Percentiles rank a stretch among this genome's conserved stretches.
Evolutionary conservation across 2,329 filamentous ascomycete species (phyloP).

Genomic region (Tolypocladium ovalisporum): DNA sequence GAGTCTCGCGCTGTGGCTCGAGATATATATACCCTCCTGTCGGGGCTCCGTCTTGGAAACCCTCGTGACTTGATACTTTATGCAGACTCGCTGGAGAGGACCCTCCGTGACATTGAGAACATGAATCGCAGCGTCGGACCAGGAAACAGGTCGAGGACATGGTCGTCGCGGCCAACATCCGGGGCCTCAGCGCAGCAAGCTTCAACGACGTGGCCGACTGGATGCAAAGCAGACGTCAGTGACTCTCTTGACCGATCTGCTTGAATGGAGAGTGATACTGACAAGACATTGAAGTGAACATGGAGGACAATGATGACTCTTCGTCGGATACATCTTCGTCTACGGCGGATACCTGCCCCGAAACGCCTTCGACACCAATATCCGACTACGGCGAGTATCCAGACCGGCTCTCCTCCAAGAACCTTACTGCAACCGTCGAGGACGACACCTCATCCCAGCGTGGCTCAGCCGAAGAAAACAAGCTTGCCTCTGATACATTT

Average conservation of each 20-base stretch:
- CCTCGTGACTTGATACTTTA: background rate
- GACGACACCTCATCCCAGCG: background rate
- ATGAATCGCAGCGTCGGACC: background rate
- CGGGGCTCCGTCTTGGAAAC: background rate
- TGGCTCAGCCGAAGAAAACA: background rate
- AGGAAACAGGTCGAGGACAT: constrained; percentile 9
- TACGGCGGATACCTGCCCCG: background rate
- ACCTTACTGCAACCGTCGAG: background rate
- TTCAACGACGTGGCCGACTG: constrained; percentile 6
- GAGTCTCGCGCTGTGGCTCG: background rate
- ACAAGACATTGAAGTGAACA: constrained; percentile 6
- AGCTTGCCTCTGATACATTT: background rate
- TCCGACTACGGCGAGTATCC: background rate
- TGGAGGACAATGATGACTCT: constrained; percentile 8
- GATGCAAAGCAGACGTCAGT: constrained; percentile 2
- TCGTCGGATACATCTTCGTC: background rate
- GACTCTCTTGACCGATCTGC: no score
- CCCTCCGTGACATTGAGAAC: background rate
- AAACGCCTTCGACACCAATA: background rate
- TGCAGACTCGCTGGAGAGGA: background rate
- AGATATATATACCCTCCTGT: background rate
- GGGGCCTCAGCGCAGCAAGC: constrained; percentile 4
- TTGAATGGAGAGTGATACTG: background rate
- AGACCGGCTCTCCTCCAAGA: background rate
- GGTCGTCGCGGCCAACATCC: constrained; percentile 5